phyloP scores from a whole-genome alignment of 192 early-diverging fungal genomes.

The Backusella liffmaniae region DNA sequence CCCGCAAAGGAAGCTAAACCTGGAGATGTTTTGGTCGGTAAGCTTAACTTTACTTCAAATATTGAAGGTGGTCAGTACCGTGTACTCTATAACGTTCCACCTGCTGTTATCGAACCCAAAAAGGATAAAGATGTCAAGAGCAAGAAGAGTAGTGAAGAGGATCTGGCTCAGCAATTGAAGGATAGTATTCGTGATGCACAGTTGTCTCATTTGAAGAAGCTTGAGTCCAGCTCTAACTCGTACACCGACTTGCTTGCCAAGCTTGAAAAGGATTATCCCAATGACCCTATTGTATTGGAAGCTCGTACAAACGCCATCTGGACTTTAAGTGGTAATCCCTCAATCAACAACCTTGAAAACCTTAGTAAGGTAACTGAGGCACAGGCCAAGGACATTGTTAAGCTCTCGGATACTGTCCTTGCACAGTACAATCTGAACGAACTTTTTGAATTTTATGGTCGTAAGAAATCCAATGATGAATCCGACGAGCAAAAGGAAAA shows the following conservation, averaged over 20 bases:
- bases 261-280: slow-evolving; percentile 62
- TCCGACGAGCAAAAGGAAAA: slow-evolving; percentile 50
- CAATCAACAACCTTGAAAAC: slow-evolving; percentile 12
- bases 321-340: slow-evolving; percentile 37
- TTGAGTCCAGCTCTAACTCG: slow-evolving; percentile 51
- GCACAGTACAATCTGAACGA: slow-evolving; percentile 55
- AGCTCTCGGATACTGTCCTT: slow-evolving; percentile 56
- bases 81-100: slow-evolving; percentile 51
- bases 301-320: slow-evolving; percentile 55
- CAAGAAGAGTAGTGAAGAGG: slow-evolving; percentile 51
- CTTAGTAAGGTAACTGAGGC: slow-evolving; percentile 42
- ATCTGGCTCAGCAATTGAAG: slow-evolving; percentile 45
- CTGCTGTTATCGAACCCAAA: slow-evolving; percentile 45
- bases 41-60: slow-evolving; percentile 52
- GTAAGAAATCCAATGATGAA: slow-evolving; percentile 49
- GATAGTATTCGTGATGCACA: slow-evolving; percentile 80
- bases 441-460: slow-evolving; percentile 66
- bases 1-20: slow-evolving; percentile 70
- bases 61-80: slow-evolving; percentile 49
- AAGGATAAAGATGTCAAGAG: slow-evolving; percentile 32
- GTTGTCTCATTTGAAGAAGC: slow-evolving; percentile 80
- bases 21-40: slow-evolving; percentile 80
- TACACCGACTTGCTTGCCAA: slow-evolving; percentile 53
- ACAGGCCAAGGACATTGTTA: slow-evolving; percentile 50
- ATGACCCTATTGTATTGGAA: slow-evolving; percentile 55